phyloP scores from a whole-genome alignment of 225 moss, liverwort and hornwort genomes.

The Physcomitrellopsis africana region DNA sequence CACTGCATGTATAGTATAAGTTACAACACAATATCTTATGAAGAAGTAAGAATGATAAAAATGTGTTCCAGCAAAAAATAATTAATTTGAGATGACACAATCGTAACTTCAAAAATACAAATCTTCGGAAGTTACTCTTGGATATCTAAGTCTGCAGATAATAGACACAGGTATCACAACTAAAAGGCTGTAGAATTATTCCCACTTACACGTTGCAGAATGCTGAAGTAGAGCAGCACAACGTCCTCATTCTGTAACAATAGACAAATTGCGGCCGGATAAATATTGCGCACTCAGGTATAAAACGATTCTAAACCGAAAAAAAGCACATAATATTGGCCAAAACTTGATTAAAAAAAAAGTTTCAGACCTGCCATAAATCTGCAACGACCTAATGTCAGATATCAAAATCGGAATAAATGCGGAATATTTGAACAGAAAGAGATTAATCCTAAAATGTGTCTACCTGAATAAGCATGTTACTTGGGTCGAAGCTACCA shows the following conservation, averaged over 20 bases:
- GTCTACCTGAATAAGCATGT: slow-evolving; percentile 73
- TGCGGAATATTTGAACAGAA: neutral
- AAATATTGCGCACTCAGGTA: slow-evolving; percentile 13
- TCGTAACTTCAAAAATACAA: neutral
- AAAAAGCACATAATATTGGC: slow-evolving; percentile 14
- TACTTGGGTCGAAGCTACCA: slow-evolving; percentile 62
- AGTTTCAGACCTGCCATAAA: slow-evolving; percentile 12
- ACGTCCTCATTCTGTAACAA: slow-evolving; percentile 76
- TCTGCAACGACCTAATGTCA: neutral
- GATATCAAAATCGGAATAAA: neutral
- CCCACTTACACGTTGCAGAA: slow-evolving; percentile 67
- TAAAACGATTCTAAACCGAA: slow-evolving; percentile 19
- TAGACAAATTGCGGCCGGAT: slow-evolving; percentile 4
- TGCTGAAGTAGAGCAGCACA: slow-evolving; percentile 78
- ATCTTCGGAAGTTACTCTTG: neutral
- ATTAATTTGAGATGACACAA: neutral
- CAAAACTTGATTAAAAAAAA: slow-evolving; percentile 6
- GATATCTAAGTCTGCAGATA: neutral
- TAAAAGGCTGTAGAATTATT: slow-evolving; percentile 22
- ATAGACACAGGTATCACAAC: slow-evolving; percentile 3
- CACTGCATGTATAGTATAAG: neutral
- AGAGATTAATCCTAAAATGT: neutral
- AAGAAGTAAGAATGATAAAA: slow-evolving; percentile 6
- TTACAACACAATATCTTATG: slow-evolving; percentile 1
- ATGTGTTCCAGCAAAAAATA: slow-evolving; percentile 13